Conservation (phyloP, 163 green algal species). For the Volvox carteri region DNA sequence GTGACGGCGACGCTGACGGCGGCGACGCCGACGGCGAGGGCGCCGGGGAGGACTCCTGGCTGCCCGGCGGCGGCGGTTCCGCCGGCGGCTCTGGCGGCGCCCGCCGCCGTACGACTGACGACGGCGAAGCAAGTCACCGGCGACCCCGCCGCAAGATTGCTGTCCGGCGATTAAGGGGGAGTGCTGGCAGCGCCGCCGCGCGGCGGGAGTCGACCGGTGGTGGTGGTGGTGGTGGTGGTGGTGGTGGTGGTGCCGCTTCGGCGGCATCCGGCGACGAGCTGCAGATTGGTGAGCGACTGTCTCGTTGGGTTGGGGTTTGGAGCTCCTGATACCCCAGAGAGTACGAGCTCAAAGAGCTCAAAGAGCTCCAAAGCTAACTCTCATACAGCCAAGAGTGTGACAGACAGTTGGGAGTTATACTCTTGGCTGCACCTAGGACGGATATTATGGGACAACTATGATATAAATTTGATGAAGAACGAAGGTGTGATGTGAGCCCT, state of each 20-base stretch:
- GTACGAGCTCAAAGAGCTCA: no score
- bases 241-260: background rate
- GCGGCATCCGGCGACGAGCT: slow-evolving; percentile 16
- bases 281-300: background rate
- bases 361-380: no score
- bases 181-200: background rate
- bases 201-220: background rate
- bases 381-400: no score
- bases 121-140: slow-evolving; percentile 3
- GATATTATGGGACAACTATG: no score
- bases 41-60: slow-evolving; percentile 9
- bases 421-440: no score
- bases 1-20: background rate
- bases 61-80: background rate
- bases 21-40: slow-evolving; percentile 6
- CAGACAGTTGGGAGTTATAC: no score
- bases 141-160: slow-evolving; percentile 6
- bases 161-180: background rate
- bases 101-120: background rate
- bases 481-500: no score
- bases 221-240: background rate
- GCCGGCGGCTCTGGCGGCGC: background rate
- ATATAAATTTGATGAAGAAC: no score
- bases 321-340: no score
- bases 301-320: no score